Percentiles rank a stretch among this genome's conserved stretches.
Evolutionary conservation across 768 basidiomycete species (phyloP).

Genomic region (Suillus plorans): DNA sequence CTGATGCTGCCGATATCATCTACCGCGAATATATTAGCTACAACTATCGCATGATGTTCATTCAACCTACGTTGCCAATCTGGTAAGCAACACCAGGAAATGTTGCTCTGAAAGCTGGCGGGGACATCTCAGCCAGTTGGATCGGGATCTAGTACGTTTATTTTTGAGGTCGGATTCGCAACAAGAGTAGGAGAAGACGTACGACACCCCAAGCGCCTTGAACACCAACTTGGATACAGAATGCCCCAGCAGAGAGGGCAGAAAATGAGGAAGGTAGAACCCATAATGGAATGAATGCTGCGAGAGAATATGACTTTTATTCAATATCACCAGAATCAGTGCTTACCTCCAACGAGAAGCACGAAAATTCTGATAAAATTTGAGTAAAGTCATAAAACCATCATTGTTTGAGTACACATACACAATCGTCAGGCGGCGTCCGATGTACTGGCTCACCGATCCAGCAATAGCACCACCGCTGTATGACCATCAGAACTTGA

Average conservation of each 20-base stretch:
- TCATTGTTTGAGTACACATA: slow-evolving; percentile 3
- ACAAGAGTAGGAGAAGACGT: slow-evolving; percentile 24
- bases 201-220: slow-evolving; percentile 92
- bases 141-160: slow-evolving; percentile 55
- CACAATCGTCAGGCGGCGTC: slow-evolving; percentile 81
- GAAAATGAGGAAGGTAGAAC: slow-evolving; percentile 72
- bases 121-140: slow-evolving; percentile 80
- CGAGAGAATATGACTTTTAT: slow-evolving; percentile 3
- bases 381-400: background rate
- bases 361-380: slow-evolving; percentile 46
- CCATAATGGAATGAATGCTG: slow-evolving; percentile 75
- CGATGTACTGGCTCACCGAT: slow-evolving; percentile 69
- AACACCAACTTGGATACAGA: slow-evolving; percentile 84
- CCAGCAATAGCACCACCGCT: slow-evolving; percentile 75
- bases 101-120: slow-evolving; percentile 85
- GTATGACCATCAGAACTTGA: slow-evolving; percentile 5
- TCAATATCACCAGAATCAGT: background rate
- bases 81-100: slow-evolving; percentile 89
- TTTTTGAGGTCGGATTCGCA: background rate
- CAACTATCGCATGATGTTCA: background rate
- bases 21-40: slow-evolving; percentile 18
- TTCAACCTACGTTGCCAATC: slow-evolving; percentile 56
- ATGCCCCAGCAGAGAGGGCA: slow-evolving; percentile 77
- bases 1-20: slow-evolving; percentile 71
- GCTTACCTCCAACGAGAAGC: slow-evolving; percentile 46